Base-by-base conservation (phyloP, 192 early-diverging fungal genomes). In the Coemansia sp. region DNA sequence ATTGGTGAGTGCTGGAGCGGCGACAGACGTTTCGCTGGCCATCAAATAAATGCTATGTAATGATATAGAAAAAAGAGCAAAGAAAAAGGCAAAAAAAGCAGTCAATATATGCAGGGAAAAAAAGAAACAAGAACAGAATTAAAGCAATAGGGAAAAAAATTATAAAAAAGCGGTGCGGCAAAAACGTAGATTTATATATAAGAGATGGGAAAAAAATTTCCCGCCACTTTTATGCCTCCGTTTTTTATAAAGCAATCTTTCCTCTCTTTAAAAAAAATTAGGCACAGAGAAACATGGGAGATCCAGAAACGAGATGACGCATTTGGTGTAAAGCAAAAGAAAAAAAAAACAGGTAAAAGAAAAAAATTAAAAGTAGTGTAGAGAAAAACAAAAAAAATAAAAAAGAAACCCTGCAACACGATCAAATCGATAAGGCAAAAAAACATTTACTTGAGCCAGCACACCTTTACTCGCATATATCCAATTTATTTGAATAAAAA, bases 221-320 rank as follows among this genome's bases (percentile, higher is more conserved):
- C 45, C 45, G 45, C 45, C 45, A 48, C 45, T 41, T 41, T 41
- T 41, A 41, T 11, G 9, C 39, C 39, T 11, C 39, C 9, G 9
- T 41, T 41, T 41, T 41, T 41, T 41, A 1, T 1, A 8, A 5
- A 15, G 12, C 14, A 48, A 15, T 48, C 17, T 48, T 48, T 48
- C 12, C 45, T 48, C 12, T 28, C 22, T 28, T 28, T 28, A 28
- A 28, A 28, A 28, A 28, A 28, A 28, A n/a, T n/a, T 28, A 28
- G 22, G 22, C 22, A 28, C 22, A 28, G 22, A 28, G 22, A 28
- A 28, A 28, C 22, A 28, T 28, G 22, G 22, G 22, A 28, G 45
- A 48, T 48, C 45, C 45, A 48, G 45, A 48, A 37, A 57, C 34
- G 37, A 52, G 12, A 7, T 67, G 66, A 53, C 57, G 36, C 51